Conservation (phyloP, 495 filamentous ascomycete species). For the Podospora pseudopauciseta region DNA sequence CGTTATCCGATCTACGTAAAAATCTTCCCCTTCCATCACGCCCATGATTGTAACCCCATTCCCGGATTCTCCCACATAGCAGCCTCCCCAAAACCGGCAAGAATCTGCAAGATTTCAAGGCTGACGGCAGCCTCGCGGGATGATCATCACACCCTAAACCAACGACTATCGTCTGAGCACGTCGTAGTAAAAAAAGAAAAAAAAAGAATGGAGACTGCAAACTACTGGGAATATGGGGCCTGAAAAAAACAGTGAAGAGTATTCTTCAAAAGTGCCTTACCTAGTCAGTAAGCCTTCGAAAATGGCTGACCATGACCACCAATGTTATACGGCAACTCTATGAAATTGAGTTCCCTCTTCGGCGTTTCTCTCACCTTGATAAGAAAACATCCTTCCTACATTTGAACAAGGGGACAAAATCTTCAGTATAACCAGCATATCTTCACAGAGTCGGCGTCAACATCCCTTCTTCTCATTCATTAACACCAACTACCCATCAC, state of each 20-base stretch:
- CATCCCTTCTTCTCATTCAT: neutral
- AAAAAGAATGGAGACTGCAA: too few species aligned
- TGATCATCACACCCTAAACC: neutral
- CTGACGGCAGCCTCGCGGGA: neutral
- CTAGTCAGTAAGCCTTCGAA: too few species aligned
- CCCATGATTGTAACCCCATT: too few species aligned
- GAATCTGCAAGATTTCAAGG: neutral
- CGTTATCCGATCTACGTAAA: neutral
- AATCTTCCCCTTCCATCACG: neutral
- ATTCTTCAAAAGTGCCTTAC: too few species aligned
- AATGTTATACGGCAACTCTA: too few species aligned
- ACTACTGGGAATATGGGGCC: too few species aligned
- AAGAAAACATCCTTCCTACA: too few species aligned
- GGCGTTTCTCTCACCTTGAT: too few species aligned
- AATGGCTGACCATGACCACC: too few species aligned
- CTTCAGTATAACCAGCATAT: neutral
- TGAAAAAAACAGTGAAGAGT: too few species aligned
- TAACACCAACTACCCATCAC: neutral
- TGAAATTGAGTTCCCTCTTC: too few species aligned
- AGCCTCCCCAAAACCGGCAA: neutral
- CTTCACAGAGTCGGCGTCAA: neutral
- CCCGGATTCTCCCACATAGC: neutral
- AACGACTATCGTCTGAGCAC: neutral
- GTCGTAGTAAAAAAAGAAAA: too few species aligned
- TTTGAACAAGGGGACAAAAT: neutral